Base-by-base conservation (phyloP, 2,329 filamentous ascomycete genomes). In the Talaromyces sp. region DNA sequence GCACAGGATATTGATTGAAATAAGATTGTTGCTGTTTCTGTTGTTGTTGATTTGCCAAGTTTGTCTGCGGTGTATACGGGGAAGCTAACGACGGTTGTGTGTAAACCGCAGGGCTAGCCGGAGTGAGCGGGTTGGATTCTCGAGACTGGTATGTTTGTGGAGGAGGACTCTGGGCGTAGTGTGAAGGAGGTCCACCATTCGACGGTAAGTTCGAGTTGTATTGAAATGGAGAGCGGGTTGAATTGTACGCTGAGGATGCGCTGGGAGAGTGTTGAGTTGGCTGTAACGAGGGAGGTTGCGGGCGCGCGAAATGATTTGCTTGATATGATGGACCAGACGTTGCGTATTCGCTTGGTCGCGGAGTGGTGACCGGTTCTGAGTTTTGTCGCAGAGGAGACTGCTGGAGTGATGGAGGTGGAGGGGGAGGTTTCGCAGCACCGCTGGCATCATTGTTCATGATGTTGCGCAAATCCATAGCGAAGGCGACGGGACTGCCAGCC, bases 381-480 rank as follows among this genome's bases (percentile, higher is more conserved):
- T 68, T 68, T 65, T 76, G 68, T 70, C 72, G 73, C 66, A 69
- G 72, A 56, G 71, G 69, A 41, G 71, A 71, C 43, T 68, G 70
- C 35, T 66, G 71, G 54, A 69, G 61, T 54, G 66, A 68, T 14
- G 74, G 68, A 49, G 74, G 69, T 65, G 69, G 70, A 65, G 70
- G 68, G 64, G 69, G 70, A 65, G 70, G 68, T 65, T 72, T 74
- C 64, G 76, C 69, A 62, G 72, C 72, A 67, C 71, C 73, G 58
- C 72, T 73, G 66, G 72, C 73, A 70, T 81, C 79, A 68, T 63
- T 79, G 72, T 84, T 84, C 77, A 84, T 82, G 70, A 84, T 84
- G 63, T 80, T 82, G 73, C 81, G 79, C 73, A 84, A 78, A 75
- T 84, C 82, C 82, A 84, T 84, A 72, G 73, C 68, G 74, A 72